phyloP scores from a whole-genome alignment of 2,329 filamentous ascomycete species.

The Purpureocillium lavendulum region DNA sequence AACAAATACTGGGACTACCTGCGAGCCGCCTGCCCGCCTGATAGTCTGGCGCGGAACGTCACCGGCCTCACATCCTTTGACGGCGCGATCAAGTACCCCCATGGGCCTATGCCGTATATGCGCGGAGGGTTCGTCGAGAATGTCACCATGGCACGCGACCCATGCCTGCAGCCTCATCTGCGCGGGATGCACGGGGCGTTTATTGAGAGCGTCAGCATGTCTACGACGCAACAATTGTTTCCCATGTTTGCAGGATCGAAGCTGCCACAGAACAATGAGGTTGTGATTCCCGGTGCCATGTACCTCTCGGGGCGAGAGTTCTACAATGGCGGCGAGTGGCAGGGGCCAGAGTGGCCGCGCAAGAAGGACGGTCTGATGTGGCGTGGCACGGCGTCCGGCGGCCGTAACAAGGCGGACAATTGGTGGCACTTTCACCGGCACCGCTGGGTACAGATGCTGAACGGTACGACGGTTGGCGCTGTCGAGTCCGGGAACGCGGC shows the following conservation, averaged over 20 bases:
- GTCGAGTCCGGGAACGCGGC: neutral
- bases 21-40: slow-evolving; percentile 47
- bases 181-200: slow-evolving; percentile 47
- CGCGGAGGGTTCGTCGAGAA: slow-evolving; percentile 44
- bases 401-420: slow-evolving; percentile 40
- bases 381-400: slow-evolving; percentile 59
- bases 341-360: slow-evolving; percentile 48
- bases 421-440: slow-evolving; percentile 67
- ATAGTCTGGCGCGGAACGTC: slow-evolving; percentile 36
- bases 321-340: slow-evolving; percentile 47
- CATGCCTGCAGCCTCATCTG: slow-evolving; percentile 48
- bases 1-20: slow-evolving; percentile 52
- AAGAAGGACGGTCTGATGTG: slow-evolving; percentile 51
- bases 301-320: slow-evolving; percentile 51
- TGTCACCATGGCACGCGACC: slow-evolving; percentile 49
- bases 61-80: slow-evolving; percentile 20
- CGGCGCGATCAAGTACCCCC: slow-evolving; percentile 23
- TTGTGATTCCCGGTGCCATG: slow-evolving; percentile 56
- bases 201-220: slow-evolving; percentile 42
- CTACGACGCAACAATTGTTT: slow-evolving; percentile 44
- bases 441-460: slow-evolving; percentile 61
- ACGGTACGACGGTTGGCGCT: slow-evolving; percentile 38
- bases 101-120: slow-evolving; percentile 26
- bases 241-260: slow-evolving; percentile 57
- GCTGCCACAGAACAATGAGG: slow-evolving; percentile 54